Conservation (phyloP, 805 yeast genomes). For the Candida endomychidarum region DNA sequence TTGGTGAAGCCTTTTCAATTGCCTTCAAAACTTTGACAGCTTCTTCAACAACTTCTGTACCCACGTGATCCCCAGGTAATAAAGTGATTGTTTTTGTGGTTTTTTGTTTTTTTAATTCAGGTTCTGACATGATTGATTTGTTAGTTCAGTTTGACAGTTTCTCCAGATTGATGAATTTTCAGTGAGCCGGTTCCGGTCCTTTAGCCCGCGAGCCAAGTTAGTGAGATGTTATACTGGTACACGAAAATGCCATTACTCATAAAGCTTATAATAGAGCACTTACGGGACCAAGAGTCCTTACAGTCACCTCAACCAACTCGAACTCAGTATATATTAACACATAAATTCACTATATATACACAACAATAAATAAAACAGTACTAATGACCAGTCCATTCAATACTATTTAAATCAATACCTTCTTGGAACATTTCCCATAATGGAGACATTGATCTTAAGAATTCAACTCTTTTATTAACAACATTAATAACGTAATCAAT, state of each 20-base stretch:
- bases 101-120: conserved; percentile 19
- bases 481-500: conserved; percentile 91
- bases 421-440: conserved; percentile 99
- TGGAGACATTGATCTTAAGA: conserved; percentile 89
- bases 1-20: conserved; percentile 52
- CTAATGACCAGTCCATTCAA: conserved; percentile 97
- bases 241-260: no score
- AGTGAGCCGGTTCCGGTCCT: conserved; percentile 1
- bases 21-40: conserved; percentile 90
- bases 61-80: conserved; percentile 96
- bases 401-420: conserved; percentile 89
- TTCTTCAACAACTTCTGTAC: conserved; percentile 84
- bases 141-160: not conserved
- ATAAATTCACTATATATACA: not conserved
- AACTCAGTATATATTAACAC: no score
- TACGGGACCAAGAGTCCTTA: no score
- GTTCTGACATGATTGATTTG: conserved; percentile 18
- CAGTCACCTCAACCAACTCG: no score
- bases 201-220: not conserved
- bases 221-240: no score
- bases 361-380: conserved; percentile 5
- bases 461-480: conserved; percentile 83
- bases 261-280: no score
- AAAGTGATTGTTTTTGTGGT: conserved; percentile 70
- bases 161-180: conserved; percentile 4